Percentiles rank a stretch among this genome's conserved stretches.
Conservation (phyloP, 495 filamentous ascomycete genomes). For the Penicillium ucsense region DNA sequence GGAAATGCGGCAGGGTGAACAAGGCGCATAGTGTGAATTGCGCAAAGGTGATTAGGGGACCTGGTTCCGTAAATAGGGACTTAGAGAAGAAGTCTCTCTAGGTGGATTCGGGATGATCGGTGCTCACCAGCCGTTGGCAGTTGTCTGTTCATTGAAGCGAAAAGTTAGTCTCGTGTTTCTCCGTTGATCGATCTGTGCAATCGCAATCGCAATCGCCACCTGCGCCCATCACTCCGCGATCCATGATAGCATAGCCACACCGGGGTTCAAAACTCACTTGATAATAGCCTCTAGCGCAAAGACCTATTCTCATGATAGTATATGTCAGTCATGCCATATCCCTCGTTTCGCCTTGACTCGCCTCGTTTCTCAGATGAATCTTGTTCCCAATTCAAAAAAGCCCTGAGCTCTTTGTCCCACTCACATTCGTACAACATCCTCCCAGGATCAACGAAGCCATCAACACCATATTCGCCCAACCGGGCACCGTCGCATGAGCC, state of each 20-base stretch:
- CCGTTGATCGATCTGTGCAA: too few species aligned
- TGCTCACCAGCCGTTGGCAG: conserved; percentile 26
- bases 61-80: conserved; percentile 24
- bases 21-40: conserved; percentile 82
- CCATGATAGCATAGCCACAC: too few species aligned
- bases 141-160: conserved; percentile 23
- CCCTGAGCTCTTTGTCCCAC: conserved; percentile 8
- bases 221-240: too few species aligned
- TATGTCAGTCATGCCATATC: background rate
- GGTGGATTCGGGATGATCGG: background rate
- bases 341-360: background rate
- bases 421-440: conserved; percentile 94
- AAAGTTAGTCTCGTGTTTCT: conserved; percentile 5
- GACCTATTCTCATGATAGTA: conserved; percentile 42
- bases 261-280: conserved; percentile 49
- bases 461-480: conserved; percentile 55
- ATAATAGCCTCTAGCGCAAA: conserved; percentile 94
- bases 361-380: too few species aligned
- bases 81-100: background rate
- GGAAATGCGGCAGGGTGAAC: conserved; percentile 56
- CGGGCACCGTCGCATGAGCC: conserved; percentile 47
- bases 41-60: conserved; percentile 83
- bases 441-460: conserved; percentile 91
- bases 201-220: too few species aligned
- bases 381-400: background rate